Conservation (phyloP, 2,329 filamentous ascomycete genomes). For the Arthrobotrys iridis region DNA sequence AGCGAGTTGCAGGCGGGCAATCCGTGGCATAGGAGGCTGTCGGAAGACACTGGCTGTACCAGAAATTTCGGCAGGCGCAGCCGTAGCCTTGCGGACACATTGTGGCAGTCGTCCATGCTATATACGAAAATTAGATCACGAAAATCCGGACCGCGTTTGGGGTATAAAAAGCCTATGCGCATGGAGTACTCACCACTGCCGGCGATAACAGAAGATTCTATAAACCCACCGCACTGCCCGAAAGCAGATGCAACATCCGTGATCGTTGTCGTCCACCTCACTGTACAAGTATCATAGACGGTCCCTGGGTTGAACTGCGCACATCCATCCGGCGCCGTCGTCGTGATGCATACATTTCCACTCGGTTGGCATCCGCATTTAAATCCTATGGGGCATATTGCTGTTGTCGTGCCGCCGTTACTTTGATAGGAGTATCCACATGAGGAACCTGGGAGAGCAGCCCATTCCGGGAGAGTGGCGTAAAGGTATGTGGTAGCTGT, state of each 20-base stretch:
- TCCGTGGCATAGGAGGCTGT: constrained; percentile 27
- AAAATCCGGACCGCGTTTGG: background rate
- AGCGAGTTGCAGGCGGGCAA: constrained; percentile 27
- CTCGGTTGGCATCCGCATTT: constrained; percentile 34
- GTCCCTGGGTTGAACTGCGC: constrained; percentile 16
- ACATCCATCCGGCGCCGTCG: constrained; percentile 14
- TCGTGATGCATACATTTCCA: constrained; percentile 28
- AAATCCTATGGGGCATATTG: constrained; percentile 42
- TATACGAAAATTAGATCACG: background rate
- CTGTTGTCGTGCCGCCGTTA: constrained; percentile 29
- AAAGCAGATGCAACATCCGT: constrained; percentile 35
- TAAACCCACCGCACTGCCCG: constrained; percentile 44
- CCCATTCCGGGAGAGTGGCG: constrained; percentile 29
- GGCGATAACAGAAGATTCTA: constrained; percentile 32
- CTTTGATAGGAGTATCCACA: constrained; percentile 32
- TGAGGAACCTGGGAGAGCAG: constrained; percentile 34
- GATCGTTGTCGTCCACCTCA: constrained; percentile 41
- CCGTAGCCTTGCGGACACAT: constrained; percentile 37
- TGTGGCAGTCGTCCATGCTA: constrained; percentile 42
- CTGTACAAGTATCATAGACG: constrained; percentile 21
- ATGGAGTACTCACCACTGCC: constrained; percentile 29
- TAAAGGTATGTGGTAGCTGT: constrained; percentile 42
- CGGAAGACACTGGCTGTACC: constrained; percentile 46
- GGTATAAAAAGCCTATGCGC: background rate
- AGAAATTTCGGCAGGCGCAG: constrained; percentile 46